Evolutionary conservation across 441 rosid species (phyloP).

Genomic region (Geranium incanum): DNA sequence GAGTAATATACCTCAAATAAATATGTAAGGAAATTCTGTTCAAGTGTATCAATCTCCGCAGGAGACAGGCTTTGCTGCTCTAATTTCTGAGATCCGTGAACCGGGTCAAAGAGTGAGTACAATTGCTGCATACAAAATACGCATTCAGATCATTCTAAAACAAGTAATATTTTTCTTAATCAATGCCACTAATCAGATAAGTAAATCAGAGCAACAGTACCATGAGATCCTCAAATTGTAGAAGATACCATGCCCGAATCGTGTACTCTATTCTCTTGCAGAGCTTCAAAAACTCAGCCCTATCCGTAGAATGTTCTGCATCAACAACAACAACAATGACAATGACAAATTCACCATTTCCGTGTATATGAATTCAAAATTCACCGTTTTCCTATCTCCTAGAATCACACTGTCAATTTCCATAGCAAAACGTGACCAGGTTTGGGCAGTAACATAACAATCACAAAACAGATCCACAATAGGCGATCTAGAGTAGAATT

Average conservation of each 20-base stretch:
- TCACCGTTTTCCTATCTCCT: neutral
- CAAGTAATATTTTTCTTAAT: neutral
- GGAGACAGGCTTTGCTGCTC: constrained; percentile 55
- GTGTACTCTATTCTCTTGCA: constrained; percentile 77
- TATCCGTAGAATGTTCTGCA: constrained; percentile 44
- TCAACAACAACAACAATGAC: too few species aligned
- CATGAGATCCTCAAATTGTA: constrained; percentile 79
- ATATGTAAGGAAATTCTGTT: constrained; percentile 52
- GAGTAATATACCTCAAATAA: constrained; percentile 45
- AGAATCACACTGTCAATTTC: neutral
- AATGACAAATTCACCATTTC: too few species aligned
- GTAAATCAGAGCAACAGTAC: constrained; percentile 22
- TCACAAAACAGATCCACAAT: neutral
- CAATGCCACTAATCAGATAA: neutral
- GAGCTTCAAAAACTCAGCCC: constrained; percentile 62
- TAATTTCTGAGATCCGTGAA: constrained; percentile 51
- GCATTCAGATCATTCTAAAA: neutral
- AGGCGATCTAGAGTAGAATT: neutral
- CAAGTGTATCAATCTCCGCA: constrained; percentile 55
- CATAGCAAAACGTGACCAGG: neutral
- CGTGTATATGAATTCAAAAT: neutral
- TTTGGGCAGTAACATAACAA: neutral
- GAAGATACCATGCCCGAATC: constrained; percentile 72
- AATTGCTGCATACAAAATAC: constrained; percentile 39
- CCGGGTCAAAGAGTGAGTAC: constrained; percentile 71